Conservation (phyloP, 2,329 filamentous ascomycete species). For the Exophiala bonariae region DNA sequence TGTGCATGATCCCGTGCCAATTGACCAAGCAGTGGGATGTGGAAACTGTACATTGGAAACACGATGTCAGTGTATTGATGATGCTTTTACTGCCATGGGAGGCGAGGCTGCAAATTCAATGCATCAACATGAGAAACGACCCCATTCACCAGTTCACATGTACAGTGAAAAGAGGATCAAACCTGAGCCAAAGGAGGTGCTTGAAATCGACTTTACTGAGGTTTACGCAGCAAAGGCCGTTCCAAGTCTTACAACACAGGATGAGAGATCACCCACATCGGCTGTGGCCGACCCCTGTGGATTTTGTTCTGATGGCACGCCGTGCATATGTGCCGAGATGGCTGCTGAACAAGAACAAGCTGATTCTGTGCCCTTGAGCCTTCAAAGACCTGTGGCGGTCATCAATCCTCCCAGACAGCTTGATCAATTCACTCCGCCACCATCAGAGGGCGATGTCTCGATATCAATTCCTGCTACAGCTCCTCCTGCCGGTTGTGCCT, state of each 20-base stretch:
- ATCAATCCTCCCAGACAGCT: slow-evolving; percentile 26
- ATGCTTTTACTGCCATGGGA: slow-evolving; percentile 49
- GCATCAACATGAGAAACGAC: slow-evolving; percentile 36
- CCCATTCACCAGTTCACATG: slow-evolving; percentile 34
- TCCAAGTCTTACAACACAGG: slow-evolving; percentile 56
- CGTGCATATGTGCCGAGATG: slow-evolving; percentile 77
- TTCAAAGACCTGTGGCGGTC: slow-evolving; percentile 29
- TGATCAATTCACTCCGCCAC: slow-evolving; percentile 52
- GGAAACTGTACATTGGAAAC: slow-evolving; percentile 64
- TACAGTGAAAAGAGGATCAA: slow-evolving; percentile 57
- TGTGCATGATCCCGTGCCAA: slow-evolving; percentile 26
- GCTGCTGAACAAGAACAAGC: slow-evolving; percentile 40
- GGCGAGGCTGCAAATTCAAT: slow-evolving; percentile 41
- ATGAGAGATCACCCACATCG: slow-evolving; percentile 34
- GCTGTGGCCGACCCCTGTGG: slow-evolving; percentile 69
- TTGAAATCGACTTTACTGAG: slow-evolving; percentile 72
- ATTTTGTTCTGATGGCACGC: slow-evolving; percentile 79
- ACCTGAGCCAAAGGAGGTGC: slow-evolving; percentile 38
- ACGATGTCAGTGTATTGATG: slow-evolving; percentile 63
- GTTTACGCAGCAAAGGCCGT: slow-evolving; percentile 24
- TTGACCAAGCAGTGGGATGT: slow-evolving; percentile 57
- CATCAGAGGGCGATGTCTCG: slow-evolving; percentile 58
- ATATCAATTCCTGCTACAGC: slow-evolving; percentile 44
- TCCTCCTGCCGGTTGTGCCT: slow-evolving; percentile 50
- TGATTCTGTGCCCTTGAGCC: slow-evolving; percentile 21